phyloP scores from a whole-genome alignment of 164 flowering plant genomes.

The Macadamia tetraphylla region DNA sequence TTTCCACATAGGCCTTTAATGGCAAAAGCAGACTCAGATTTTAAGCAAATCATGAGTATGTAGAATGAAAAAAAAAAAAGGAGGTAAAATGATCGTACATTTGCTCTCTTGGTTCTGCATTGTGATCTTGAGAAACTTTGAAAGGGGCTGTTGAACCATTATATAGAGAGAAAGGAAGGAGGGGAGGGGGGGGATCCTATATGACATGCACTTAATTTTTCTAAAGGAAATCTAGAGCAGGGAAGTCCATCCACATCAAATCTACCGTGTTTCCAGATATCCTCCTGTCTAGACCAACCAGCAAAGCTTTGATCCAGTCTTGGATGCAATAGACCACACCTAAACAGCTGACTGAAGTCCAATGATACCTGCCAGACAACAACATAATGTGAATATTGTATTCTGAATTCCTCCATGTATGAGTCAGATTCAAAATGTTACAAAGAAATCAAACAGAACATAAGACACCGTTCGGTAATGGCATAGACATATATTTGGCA shows the following conservation, averaged over 20 bases:
- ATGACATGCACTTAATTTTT: too few species aligned
- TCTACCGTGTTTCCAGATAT: not conserved
- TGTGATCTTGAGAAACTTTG: too few species aligned
- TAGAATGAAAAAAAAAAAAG: too few species aligned
- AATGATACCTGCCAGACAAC: conserved; percentile 55
- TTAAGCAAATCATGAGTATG: too few species aligned
- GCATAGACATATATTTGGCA: not conserved
- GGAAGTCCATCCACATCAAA: not conserved
- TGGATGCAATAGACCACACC: not conserved
- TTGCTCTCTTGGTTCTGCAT: too few species aligned
- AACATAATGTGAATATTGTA: not conserved
- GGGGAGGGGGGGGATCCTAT: too few species aligned
- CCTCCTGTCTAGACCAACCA: not conserved
- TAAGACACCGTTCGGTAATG: too few species aligned
- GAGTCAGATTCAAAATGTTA: not conserved
- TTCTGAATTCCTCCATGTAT: not conserved
- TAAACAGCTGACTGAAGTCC: conserved; percentile 79
- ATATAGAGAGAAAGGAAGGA: too few species aligned
- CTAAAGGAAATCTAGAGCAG: not conserved
- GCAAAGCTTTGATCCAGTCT: not conserved
- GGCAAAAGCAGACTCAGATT: too few species aligned
- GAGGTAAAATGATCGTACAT: too few species aligned
- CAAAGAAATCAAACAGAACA: not conserved
- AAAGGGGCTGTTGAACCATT: too few species aligned
- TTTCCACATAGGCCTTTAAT: too few species aligned